Base-by-base conservation (phyloP, 2,329 filamentous ascomycete genomes). In the Rutstroemia sp. region DNA sequence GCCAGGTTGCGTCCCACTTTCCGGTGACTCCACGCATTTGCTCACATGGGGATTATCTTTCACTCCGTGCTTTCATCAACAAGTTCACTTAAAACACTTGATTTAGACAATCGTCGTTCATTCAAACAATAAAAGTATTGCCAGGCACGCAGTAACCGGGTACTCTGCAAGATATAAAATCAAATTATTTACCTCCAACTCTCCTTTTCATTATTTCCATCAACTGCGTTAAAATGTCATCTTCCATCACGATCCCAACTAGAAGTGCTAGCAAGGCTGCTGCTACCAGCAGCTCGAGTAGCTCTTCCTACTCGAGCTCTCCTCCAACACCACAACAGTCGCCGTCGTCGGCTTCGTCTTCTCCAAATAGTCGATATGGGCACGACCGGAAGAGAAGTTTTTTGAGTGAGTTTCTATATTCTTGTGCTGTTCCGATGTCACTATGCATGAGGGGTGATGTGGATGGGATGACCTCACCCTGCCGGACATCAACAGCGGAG, bases 221-320 rank as follows among this genome's bases (percentile, higher is more conserved):
- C 23, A 39, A 19, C 50, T 45, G 39, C 51, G 53, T 17, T 21
- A 50, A 41, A 16, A 21, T 86, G 82, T 84, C 83, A 58, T 84
- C 84, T 58, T 87, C 83, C 58, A 89, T 89, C 72, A 76, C 79
- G 62, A 89, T 90, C 64, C 86, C 85, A 3, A 69, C 72, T 19
- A 61, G 72, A 77, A 60, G 69, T 67, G 63, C 61, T 53, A 67
- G 61, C 60, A 79, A 82, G 68, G 72, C 75, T 61, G 71, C 61
- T 57, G 71, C 74, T 56, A 70, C 57, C 47, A 39, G 60, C 10
- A 65, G 62, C 58, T 63, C 60, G 62, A 78, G 75, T 67, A 80
- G 78, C 37, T 78, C 79, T 2, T 79, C 80, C 19, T 79, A 79
- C 67, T 80, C 80, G n/a, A 81, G 73, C 65, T 79, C 80, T 19